A percentile compares a stretch with the other conserved stretches of the same genome.
These are phyloP conservation scores for Pseudoturritis turrita DNA, from an alignment of 345 rosid species.

Conservation along the genomic window DNA sequence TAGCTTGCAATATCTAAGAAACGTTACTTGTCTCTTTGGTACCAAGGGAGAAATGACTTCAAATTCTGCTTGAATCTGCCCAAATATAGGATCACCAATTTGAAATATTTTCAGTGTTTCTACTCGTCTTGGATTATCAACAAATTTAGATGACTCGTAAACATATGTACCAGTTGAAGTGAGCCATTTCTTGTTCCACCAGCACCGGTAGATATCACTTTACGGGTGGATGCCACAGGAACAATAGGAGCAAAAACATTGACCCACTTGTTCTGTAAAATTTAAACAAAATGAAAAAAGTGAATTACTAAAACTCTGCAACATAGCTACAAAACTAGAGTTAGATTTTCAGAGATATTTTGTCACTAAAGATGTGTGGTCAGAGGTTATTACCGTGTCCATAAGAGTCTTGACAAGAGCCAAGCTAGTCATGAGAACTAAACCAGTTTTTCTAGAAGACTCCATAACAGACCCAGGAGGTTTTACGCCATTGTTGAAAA, in stretches of 20 bases:
- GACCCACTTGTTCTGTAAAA: constrained; percentile 49
- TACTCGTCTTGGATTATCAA: not conserved
- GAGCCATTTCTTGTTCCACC: constrained; percentile 41
- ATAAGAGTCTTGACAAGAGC: constrained; percentile 53
- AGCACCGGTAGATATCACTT: constrained; percentile 34
- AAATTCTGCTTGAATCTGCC: constrained; percentile 58
- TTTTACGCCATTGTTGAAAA: constrained; percentile 30
- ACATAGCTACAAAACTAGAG: not conserved
- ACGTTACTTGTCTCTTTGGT: constrained; percentile 48
- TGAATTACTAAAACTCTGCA: not conserved
- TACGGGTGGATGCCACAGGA: constrained; percentile 31
- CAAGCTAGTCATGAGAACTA: constrained; percentile 36
- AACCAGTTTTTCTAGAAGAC: constrained; percentile 48
- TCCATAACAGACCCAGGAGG: constrained; percentile 36
- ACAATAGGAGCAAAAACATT: constrained; percentile 53
- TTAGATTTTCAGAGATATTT: not conserved
- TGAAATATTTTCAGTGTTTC: not conserved
- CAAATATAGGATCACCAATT: not conserved
- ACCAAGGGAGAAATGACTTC: constrained; percentile 58
- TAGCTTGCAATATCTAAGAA: constrained; percentile 66
- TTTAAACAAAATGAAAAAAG: not conserved
- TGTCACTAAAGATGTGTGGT: not conserved
- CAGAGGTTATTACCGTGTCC: constrained; percentile 44
- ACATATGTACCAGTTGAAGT: constrained; percentile 46
- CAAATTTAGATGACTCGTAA: not conserved